Percentiles rank a stretch among this genome's conserved stretches.
Conservation (phyloP, 192 early-diverging fungal species). For the Linnemannia hyalina region DNA sequence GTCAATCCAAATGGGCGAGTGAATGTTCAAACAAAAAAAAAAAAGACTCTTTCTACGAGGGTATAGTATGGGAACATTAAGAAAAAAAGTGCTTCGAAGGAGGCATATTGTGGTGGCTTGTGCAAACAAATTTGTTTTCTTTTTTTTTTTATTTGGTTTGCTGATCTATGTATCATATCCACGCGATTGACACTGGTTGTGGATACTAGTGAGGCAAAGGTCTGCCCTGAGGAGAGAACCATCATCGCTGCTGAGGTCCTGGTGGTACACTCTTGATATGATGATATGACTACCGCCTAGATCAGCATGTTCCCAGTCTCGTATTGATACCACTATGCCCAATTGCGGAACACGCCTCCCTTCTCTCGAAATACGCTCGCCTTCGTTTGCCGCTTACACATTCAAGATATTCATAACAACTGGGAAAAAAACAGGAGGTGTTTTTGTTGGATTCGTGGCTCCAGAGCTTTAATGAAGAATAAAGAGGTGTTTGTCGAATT, state of each 20-base stretch:
- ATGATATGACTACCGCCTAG: no score
- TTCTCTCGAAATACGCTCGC: no score
- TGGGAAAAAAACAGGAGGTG: background rate
- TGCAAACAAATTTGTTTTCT: constrained; percentile 9
- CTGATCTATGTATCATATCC: background rate
- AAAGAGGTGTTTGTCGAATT: constrained; percentile 11
- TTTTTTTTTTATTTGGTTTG: background rate
- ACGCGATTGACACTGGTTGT: background rate
- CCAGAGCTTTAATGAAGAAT: constrained; percentile 14
- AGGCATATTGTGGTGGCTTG: background rate
- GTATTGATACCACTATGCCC: no score
- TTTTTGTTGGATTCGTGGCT: constrained; percentile 7
- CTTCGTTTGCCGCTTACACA: background rate
- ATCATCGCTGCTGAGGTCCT: no score
- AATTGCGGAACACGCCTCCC: no score
- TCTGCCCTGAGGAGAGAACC: no score
- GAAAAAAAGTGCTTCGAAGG: background rate
- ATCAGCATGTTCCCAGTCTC: no score
- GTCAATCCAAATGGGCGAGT: constrained; percentile 8
- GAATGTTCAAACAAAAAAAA: background rate
- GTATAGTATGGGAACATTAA: background rate
- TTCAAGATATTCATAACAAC: background rate
- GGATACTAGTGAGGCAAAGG: no score
- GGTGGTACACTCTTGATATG: no score
- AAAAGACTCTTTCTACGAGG: background rate